Base-by-base conservation (phyloP, 495 filamentous ascomycete genomes). In the Hyaloscypha finlandica region DNA sequence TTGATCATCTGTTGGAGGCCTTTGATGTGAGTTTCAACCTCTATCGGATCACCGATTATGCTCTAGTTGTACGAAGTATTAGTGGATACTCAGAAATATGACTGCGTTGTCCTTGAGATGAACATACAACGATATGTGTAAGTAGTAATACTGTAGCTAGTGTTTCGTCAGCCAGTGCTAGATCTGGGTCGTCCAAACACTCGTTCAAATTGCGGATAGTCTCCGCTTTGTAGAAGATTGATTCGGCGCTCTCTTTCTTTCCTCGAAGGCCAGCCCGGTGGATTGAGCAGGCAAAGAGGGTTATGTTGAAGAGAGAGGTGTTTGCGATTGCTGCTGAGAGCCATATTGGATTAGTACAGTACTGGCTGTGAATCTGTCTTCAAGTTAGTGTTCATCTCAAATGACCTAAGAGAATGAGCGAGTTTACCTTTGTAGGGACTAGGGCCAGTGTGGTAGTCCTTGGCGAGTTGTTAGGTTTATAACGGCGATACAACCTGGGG, bases 271-370 rank as follows among this genome's bases (percentile, higher is more conserved):
- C 55, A 11, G 45, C 35, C 3, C 31, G 19, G 37, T 70, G 68
- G 2, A 67, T 16, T 8, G 68, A 61, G 25, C 51, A 67, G 9
- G 67, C 64, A 32, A 55, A 70, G 16, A 70, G 64, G 2, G 68
- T 70, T 25, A 55, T 42, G 29, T 57, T 59, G 54, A 70, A 70
- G 20, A 70, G 64, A 51, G 55, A 45, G 3, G 68, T 59, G 37
- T 64, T 60, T 25, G 64, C 22, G 9, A 70, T 59, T 6, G 68
- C 64, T 16, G 59, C 35, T 25, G 63, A 45, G 22, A 70, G 33
- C 68, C 68, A 70, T 1, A 6, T 20, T 48, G 64, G 59, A 37
- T 70, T 70, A 51, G 68, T 70, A 37, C 68, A 70, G 32, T 70
- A 70, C 51, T 70, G 68, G 42, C 35, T 61, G 52, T 66, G 59